A percentile compares a stretch with the other conserved stretches of the same genome.
phyloP scores from a whole-genome alignment of 768 basidiomycete genomes.

The Omphalotus guepiniiformis region DNA sequence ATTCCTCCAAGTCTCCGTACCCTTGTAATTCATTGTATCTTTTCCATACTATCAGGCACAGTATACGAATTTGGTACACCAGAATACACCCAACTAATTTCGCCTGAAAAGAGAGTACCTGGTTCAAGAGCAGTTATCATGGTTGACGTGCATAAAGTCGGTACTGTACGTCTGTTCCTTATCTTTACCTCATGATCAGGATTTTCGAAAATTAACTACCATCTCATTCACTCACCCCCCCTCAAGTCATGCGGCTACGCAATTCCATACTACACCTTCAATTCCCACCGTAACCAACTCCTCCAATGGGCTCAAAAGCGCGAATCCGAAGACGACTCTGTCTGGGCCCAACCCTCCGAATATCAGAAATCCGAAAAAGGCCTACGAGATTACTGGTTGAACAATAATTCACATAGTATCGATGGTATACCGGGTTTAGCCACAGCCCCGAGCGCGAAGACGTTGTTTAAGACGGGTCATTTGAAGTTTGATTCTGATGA shows the following conservation, averaged over 20 bases:
- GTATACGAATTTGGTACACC: constrained; percentile 42
- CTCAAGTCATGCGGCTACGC: constrained; percentile 43
- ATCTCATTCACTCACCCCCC: neutral
- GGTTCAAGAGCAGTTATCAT: constrained; percentile 44
- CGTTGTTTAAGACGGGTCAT: neutral
- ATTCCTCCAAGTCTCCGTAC: neutral
- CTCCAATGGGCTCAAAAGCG: constrained; percentile 25
- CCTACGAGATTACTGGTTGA: constrained; percentile 5
- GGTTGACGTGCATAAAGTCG: constrained; percentile 41
- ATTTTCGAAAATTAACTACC: neutral
- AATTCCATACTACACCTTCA: constrained; percentile 35
- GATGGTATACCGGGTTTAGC: constrained; percentile 7
- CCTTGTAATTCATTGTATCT: neutral
- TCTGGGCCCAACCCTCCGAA: neutral
- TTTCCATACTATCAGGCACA: constrained; percentile 23
- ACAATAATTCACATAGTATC: constrained; percentile 7
- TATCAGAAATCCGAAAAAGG: neutral
- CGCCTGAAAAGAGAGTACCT: constrained; percentile 26
- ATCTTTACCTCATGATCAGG: neutral
- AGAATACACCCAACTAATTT: constrained; percentile 36
- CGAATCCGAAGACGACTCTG: constrained; percentile 11
- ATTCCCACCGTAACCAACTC: constrained; percentile 34
- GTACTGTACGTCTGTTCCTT: constrained; percentile 28
- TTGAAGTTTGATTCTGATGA: neutral
- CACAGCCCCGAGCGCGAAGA: neutral